phyloP scores from a whole-genome alignment of 2,329 filamentous ascomycete genomes.

The Stachybotrys echinatus region DNA sequence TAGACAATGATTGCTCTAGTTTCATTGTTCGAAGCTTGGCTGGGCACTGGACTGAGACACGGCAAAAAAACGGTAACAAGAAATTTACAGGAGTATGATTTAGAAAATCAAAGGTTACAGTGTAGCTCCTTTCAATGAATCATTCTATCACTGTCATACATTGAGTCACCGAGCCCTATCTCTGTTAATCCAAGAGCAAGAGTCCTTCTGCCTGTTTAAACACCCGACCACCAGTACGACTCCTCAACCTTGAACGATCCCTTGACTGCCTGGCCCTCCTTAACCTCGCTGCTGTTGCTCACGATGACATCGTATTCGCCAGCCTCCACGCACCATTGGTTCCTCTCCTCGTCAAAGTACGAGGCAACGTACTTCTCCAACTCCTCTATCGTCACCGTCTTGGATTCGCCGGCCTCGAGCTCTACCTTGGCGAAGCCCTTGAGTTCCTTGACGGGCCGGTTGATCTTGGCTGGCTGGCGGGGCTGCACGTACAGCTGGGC shows the following conservation, averaged over 20 bases:
- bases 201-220: too few relatives aligned
- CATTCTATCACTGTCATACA: too few relatives aligned
- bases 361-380: conserved; percentile 60
- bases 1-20: too few relatives aligned
- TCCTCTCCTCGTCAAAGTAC: conserved; percentile 65
- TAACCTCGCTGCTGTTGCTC: conserved; percentile 48
- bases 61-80: too few relatives aligned
- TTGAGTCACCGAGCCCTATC: too few relatives aligned
- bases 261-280: conserved; percentile 39
- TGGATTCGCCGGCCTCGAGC: conserved; percentile 53
- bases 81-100: too few relatives aligned
- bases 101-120: too few relatives aligned
- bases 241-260: conserved; percentile 51
- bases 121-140: too few relatives aligned
- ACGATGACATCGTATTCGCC: conserved; percentile 61
- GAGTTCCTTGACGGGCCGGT: conserved; percentile 55
- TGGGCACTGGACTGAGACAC: too few relatives aligned
- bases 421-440: conserved; percentile 62
- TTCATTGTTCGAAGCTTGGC: too few relatives aligned
- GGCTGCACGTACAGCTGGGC: conserved; percentile 53
- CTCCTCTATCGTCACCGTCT: conserved; percentile 50
- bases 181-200: too few relatives aligned
- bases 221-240: conserved; percentile 63
- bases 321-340: conserved; percentile 61
- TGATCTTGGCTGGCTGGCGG: conserved; percentile 47